phyloP scores from a whole-genome alignment of 441 rosid species.

The Pelargonium cotyledonis region DNA sequence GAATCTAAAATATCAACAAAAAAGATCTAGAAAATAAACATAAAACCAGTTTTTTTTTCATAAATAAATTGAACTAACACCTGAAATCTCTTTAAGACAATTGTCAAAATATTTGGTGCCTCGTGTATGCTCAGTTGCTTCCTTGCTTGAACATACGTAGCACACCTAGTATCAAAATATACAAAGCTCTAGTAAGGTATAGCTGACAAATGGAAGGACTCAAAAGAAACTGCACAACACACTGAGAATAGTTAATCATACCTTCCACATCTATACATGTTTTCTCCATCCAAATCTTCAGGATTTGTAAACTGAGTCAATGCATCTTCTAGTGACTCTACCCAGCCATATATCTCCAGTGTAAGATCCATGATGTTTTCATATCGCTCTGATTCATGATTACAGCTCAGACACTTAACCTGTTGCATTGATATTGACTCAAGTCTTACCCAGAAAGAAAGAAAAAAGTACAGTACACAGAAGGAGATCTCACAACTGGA shows the following conservation, averaged over 20 bases:
- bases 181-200: too few species aligned
- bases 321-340: conserved; percentile 77
- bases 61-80: conserved; percentile 13
- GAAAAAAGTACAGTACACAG: too few species aligned
- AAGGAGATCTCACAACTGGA: too few species aligned
- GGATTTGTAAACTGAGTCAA: conserved; percentile 72
- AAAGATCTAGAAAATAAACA: too few species aligned
- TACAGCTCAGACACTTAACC: conserved; percentile 79
- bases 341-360: conserved; percentile 77
- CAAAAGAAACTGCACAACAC: too few species aligned
- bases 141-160: conserved; percentile 67
- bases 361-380: conserved; percentile 89
- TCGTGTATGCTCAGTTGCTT: conserved; percentile 78
- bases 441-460: neutral
- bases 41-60: too few species aligned
- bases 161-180: conserved; percentile 36
- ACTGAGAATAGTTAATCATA: conserved; percentile 21
- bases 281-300: conserved; percentile 85
- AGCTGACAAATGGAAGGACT: too few species aligned
- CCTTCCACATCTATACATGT: conserved; percentile 91
- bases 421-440: conserved; percentile 17
- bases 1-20: too few species aligned
- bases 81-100: conserved; percentile 87
- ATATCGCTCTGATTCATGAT: conserved; percentile 69
- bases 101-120: conserved; percentile 83